Base-by-base conservation (phyloP, 1,284 basidiomycete species). In the Naganishia sp. region DNA sequence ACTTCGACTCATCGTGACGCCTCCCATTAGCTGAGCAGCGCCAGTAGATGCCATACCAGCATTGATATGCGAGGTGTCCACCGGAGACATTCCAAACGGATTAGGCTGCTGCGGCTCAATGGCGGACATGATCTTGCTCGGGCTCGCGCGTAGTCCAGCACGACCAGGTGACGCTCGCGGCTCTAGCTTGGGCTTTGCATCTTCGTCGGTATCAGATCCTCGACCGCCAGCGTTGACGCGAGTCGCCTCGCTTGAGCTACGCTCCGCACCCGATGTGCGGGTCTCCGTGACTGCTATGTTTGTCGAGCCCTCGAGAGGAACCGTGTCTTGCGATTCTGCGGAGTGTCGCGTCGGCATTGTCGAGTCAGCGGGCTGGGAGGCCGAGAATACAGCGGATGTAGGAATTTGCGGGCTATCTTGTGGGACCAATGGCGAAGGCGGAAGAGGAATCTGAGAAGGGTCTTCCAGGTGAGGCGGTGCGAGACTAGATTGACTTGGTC, bases 1-100 rank as follows among this genome's bases (percentile, higher is more conserved):
- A 39, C 59, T 52, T 9, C 59, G 59, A 50, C 59, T 61, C 59
- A 61, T 61, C 18, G 59, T 61, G 2, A 61, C 59, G 13, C 59
- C 59, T n/a, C 59, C 59, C 16, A 52, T 36, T 25, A 61, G 39
- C 15, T 61, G 48, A 23, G 59, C 23, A 0, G 10, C 42, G 31
- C 39, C 50, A 6, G 25, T 25, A 7, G 57, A 23, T 5, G 48
- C 4, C 10, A 16, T 23, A 11, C 59, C 59, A 7, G 48, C 48
- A 18, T 50, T 61, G 21, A 52, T 42, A 43, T 61, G 48, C 31
- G 48, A 61, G 13, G 59, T 43, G 23, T n/a, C 31, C 6, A 52
- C 25, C 5, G 59, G 59, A 39, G 59, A 61, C n/a, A 6, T 43
- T 6, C 33, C 21, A 36, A 61, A 61, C 21, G 59, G 59, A 1